Percentiles rank a stretch among this genome's conserved stretches.
Evolutionary conservation across 805 yeast species (phyloP).

Genomic region (Candida sakaeoensis): DNA sequence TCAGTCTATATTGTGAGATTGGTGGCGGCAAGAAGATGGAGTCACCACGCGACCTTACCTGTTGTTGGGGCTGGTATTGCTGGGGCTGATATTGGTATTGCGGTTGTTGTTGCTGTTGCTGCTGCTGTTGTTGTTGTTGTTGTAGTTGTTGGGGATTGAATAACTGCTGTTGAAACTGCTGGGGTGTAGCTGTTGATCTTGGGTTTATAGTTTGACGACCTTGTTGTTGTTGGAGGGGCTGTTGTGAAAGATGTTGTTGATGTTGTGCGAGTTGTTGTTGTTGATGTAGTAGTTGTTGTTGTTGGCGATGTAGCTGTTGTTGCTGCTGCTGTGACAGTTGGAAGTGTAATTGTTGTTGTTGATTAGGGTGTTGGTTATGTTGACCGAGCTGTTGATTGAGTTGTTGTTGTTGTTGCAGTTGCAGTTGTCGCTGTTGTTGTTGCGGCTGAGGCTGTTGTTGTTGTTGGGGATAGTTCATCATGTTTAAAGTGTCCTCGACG

Average conservation of each 20-base stretch:
- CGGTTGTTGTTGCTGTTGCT: conserved; percentile 6
- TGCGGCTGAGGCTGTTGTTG: conserved; percentile 1
- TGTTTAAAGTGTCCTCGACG: no score
- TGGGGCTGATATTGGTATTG: no score
- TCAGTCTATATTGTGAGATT: conserved; percentile 15
- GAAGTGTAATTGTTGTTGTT: conserved; percentile 2
- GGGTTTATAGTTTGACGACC: conserved; percentile 5
- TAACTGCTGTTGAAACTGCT: conserved; percentile 4
- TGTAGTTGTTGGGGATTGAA: conserved; percentile 3
- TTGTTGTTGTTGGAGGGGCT: conserved; percentile 5
- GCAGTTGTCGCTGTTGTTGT: conserved; percentile 4
- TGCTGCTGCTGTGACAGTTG: not conserved
- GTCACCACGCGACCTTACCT: conserved; percentile 33
- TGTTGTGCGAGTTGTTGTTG: not conserved
- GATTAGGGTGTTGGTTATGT: conserved; percentile 5
- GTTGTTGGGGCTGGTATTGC: conserved; percentile 8
- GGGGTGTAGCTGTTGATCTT: conserved; percentile 2
- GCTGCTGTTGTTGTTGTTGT: conserved; percentile 5
- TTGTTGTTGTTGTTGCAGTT: conserved; percentile 3
- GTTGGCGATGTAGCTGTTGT: conserved; percentile 3
- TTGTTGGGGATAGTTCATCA: conserved; percentile 7
- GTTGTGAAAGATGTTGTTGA: conserved; percentile 5
- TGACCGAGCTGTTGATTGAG: no score
- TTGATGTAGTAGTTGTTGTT: conserved; percentile 1
- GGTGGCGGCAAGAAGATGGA: conserved; percentile 39